Conservation (phyloP, 2,329 filamentous ascomycete species). For the Nothophoma quercina region DNA sequence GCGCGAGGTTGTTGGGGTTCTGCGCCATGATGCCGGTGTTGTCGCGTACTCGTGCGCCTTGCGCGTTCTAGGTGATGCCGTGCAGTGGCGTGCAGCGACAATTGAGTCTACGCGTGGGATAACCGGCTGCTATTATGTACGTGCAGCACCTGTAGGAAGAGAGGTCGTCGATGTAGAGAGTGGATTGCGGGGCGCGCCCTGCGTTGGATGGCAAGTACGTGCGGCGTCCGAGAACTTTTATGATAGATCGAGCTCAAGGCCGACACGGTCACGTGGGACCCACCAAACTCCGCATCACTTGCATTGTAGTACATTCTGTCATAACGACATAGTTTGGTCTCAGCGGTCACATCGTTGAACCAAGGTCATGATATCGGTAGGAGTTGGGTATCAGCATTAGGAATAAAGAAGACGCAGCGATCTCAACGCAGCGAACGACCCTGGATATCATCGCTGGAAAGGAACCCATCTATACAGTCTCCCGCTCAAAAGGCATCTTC, state of each 20-base stretch:
- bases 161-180: conserved; percentile 21
- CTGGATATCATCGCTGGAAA: conserved; percentile 17
- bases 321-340: too few relatives aligned
- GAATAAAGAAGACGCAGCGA: conserved; percentile 4
- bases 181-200: conserved; percentile 35
- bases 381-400: conserved; percentile 17
- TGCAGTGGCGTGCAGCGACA: background rate
- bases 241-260: conserved; percentile 14
- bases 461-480: background rate
- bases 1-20: conserved; percentile 74
- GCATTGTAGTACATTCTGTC: background rate
- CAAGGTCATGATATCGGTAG: background rate
- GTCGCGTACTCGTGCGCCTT: conserved; percentile 29
- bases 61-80: conserved; percentile 22
- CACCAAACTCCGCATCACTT: background rate
- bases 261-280: conserved; percentile 3
- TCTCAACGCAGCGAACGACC: background rate
- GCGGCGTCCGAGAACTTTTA: conserved; percentile 24
- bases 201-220: conserved; percentile 26
- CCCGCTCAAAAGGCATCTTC: conserved; percentile 70
- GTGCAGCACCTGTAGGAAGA: conserved; percentile 16
- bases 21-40: conserved; percentile 35
- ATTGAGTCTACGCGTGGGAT: conserved; percentile 14
- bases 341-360: background rate
- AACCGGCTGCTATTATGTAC: conserved; percentile 15